Evolutionary conservation across 2,329 filamentous ascomycete species (phyloP).

Genomic region (Parafenestella ontariensis): DNA sequence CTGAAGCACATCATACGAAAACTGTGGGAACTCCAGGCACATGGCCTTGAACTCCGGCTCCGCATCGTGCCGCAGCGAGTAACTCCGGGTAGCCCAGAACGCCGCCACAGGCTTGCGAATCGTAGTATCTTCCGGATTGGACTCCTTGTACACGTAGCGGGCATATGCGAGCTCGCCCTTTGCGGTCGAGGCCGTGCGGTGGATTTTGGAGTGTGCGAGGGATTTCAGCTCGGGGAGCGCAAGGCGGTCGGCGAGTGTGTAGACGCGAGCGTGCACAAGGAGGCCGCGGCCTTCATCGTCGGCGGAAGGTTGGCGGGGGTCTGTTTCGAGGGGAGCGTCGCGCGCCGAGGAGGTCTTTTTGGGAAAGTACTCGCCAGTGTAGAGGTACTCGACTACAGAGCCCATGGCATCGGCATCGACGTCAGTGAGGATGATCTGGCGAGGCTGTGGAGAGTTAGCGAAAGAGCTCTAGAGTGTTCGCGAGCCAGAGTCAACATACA

Average conservation of each 20-base stretch:
- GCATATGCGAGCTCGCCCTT: slow-evolving; percentile 92
- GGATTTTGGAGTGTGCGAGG: slow-evolving; percentile 87
- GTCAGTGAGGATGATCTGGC: slow-evolving; percentile 70
- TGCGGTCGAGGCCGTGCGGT: slow-evolving; percentile 86
- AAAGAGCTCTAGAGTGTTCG: neutral
- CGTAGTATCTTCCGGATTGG: slow-evolving; percentile 69
- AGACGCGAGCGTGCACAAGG: slow-evolving; percentile 86
- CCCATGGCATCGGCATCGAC: slow-evolving; percentile 77
- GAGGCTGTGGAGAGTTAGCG: slow-evolving; percentile 54
- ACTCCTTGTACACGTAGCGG: slow-evolving; percentile 86
- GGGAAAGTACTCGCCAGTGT: slow-evolving; percentile 88
- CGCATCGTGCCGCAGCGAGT: slow-evolving; percentile 83
- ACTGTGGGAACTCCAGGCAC: slow-evolving; percentile 89
- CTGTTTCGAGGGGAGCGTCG: slow-evolving; percentile 72
- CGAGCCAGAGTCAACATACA: slow-evolving; percentile 56
- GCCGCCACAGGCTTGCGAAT: slow-evolving; percentile 86
- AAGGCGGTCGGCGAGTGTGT: slow-evolving; percentile 85
- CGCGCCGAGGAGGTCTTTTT: slow-evolving; percentile 64
- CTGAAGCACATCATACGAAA: slow-evolving; percentile 89
- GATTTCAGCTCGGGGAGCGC: slow-evolving; percentile 70
- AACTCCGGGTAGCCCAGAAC: slow-evolving; percentile 84
- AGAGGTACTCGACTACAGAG: slow-evolving; percentile 83
- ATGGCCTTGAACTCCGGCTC: slow-evolving; percentile 83
- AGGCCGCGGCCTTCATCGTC: slow-evolving; percentile 84
- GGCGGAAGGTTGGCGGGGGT: slow-evolving; percentile 68